Percentiles rank a stretch among this genome's conserved stretches.
These are phyloP conservation scores for Populus nigra DNA, from an alignment of 345 rosid species.

Conservation along the genomic window DNA sequence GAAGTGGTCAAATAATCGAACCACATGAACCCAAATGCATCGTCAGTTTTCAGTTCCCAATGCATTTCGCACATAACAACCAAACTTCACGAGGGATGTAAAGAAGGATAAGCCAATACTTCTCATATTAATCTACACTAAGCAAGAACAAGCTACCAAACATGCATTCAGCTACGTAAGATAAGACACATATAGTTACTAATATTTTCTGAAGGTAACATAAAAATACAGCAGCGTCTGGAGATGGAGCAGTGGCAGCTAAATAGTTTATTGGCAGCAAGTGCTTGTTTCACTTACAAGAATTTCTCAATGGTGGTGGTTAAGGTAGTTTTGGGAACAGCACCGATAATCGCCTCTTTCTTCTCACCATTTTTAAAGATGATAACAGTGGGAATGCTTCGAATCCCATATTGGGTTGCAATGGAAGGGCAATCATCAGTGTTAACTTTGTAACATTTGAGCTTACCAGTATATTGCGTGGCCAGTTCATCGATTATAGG, in stretches of 20 bases:
- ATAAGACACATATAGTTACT: slow-evolving; percentile 2
- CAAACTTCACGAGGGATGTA: neutral
- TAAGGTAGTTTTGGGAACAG: slow-evolving; percentile 45
- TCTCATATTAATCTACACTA: neutral
- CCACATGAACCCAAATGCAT: neutral
- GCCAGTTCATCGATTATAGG: slow-evolving; percentile 47
- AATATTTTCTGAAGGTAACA: slow-evolving; percentile 5
- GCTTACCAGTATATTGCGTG: slow-evolving; percentile 43
- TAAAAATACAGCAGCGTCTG: slow-evolving; percentile 13
- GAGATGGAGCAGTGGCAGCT: slow-evolving; percentile 6
- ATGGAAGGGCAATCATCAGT: slow-evolving; percentile 46
- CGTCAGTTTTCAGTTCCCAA: neutral
- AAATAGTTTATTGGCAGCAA: slow-evolving; percentile 1
- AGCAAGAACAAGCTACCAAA: neutral
- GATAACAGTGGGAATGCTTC: slow-evolving; percentile 55
- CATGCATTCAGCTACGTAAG: neutral
- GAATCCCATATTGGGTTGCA: slow-evolving; percentile 41
- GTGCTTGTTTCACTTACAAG: slow-evolving; percentile 20
- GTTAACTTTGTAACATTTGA: slow-evolving; percentile 46
- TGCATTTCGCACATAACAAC: neutral
- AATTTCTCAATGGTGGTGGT: slow-evolving; percentile 43
- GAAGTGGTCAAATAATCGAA: neutral
- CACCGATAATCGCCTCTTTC: slow-evolving; percentile 49
- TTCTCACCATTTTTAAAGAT: slow-evolving; percentile 49
- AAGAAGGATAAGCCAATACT: neutral